These are phyloP conservation scores for Phytomonas francai DNA, from an alignment of 208 protist species.

Conservation along the genomic window DNA sequence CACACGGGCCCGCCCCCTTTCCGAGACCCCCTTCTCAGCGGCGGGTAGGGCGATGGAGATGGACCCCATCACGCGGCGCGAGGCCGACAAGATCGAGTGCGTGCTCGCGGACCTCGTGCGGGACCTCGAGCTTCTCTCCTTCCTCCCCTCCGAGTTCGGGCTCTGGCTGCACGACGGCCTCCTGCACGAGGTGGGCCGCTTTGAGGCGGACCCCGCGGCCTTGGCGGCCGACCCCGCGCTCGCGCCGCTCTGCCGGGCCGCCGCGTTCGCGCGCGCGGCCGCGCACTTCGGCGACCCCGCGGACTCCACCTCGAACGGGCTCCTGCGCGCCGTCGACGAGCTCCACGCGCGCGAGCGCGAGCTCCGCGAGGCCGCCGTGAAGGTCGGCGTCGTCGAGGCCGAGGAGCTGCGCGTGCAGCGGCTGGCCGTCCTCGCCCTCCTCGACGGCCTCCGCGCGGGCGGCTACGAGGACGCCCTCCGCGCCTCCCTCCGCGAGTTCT, in stretches of 20 bases:
- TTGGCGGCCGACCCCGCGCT: slow-evolving; percentile 19
- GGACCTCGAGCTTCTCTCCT: slow-evolving; percentile 58
- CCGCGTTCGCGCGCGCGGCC: slow-evolving; percentile 34
- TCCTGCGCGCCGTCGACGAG: slow-evolving; percentile 55
- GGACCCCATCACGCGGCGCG: slow-evolving; percentile 69
- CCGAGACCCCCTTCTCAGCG: no score
- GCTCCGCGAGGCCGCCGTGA: slow-evolving; percentile 39
- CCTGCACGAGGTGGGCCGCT: slow-evolving; percentile 25
- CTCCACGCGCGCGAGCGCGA: slow-evolving; percentile 66
- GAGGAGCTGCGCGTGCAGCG: slow-evolving; percentile 54
- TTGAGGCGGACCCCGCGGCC: no score
- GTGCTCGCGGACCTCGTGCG: slow-evolving; percentile 62
- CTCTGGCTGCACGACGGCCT: slow-evolving; percentile 56
- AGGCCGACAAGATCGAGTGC: slow-evolving; percentile 69
- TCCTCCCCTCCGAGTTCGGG: slow-evolving; percentile 53
- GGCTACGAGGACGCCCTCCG: slow-evolving; percentile 33
- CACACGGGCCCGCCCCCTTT: background rate
- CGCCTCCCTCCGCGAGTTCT: slow-evolving; percentile 21
- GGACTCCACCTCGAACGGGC: slow-evolving; percentile 52
- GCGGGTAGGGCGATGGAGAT: no score
- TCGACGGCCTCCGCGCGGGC: no score
- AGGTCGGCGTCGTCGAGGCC: slow-evolving; percentile 37
- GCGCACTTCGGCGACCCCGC: slow-evolving; percentile 54
- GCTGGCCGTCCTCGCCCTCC: slow-evolving; percentile 53
- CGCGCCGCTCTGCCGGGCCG: slow-evolving; percentile 26